Evolutionary conservation across 1,139 yeast genomes (phyloP).

Genomic region (Hanseniaspora uvarum): DNA sequence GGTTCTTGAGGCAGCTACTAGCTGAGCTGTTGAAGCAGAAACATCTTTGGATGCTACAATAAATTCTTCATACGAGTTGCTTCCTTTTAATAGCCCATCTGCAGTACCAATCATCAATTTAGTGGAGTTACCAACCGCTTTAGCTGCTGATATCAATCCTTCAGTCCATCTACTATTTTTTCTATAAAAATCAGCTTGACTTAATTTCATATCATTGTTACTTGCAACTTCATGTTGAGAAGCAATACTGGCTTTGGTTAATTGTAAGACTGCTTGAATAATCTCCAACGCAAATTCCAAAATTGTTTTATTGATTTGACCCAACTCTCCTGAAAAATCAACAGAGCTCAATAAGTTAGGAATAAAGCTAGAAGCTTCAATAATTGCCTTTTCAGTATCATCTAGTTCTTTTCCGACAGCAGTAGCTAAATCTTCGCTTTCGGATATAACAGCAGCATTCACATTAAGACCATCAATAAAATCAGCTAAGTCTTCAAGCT

Average conservation of each 20-base stretch:
- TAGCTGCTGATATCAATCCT: conserved; percentile 84
- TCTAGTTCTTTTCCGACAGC: conserved; percentile 64
- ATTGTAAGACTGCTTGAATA: conserved; percentile 63
- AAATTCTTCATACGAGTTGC: conserved; percentile 67
- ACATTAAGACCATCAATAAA: conserved; percentile 21
- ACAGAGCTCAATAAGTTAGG: conserved; percentile 43
- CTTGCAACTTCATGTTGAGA: conserved; percentile 76
- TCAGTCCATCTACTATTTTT: conserved; percentile 91
- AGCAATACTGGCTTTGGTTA: conserved; percentile 68
- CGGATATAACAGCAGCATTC: conserved; percentile 28
- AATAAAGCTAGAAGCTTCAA: conserved; percentile 54
- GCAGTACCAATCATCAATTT: conserved; percentile 72
- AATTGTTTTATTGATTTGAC: conserved; percentile 65
- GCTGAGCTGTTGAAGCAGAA: conserved; percentile 85
- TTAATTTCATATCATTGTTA: conserved; percentile 29
- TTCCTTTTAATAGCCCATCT: conserved; percentile 62
- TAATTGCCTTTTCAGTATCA: conserved; percentile 60
- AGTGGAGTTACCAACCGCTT: conserved; percentile 79
- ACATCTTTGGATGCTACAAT: conserved; percentile 88
- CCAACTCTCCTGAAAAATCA: conserved; percentile 46
- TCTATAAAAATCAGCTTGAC: conserved; percentile 70
- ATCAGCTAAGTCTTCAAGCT: conserved; percentile 49
- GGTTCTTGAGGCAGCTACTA: conserved; percentile 85
- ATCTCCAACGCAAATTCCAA: conserved; percentile 72
- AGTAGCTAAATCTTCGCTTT: conserved; percentile 55